Base-by-base conservation (phyloP, 2,329 filamentous ascomycete genomes). In the Rugonectria rugulosa region DNA sequence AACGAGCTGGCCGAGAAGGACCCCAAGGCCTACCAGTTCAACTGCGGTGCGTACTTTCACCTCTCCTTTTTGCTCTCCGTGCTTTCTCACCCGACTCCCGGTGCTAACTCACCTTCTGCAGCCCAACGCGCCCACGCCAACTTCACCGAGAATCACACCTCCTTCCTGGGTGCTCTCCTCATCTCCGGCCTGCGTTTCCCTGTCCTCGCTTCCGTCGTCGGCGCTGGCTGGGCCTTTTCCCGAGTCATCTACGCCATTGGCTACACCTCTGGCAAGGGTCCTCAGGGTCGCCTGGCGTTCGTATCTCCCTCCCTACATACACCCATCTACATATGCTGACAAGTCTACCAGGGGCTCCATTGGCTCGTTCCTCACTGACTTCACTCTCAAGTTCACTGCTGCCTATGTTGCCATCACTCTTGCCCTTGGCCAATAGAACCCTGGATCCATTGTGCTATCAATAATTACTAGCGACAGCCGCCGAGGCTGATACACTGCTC, bases 91-190 rank as follows among this genome's bases (percentile, higher is more conserved):
- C 53, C 29, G 4, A 17, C 19, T 23, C 44, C 38, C n/a, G n/a
- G n/a, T n/a, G n/a, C 54, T 53, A 46, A 61, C 47, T 47, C 52
- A 37, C 59, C 29, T 24, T 45, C 15, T 43, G 29, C 52, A 82
- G 80, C 82, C 47, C 85, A 88, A 67, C 82, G 84, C 42, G 80
- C 84, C 9, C 87, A 89, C 69, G 73, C 77, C 64, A 88, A 89
- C 77, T 89, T 80, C 73, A 79, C 78, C 61, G 87, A 89, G 77
- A 87, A 84, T 73, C 75, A 83, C 29, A 73, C 80, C 8, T 75
- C 83, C 4, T 77, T 83, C 67, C 66, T 88, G 10, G 76, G 73
- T 19, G 73, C 77, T 20, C 73, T 88, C 10, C 70, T 87, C 56
- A 77, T 89, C 63, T 73, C 82, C 9, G 86, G 87, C 26, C 68